A percentile compares a stretch with the other conserved stretches of the same genome.
phyloP scores from a whole-genome alignment of 2,329 filamentous ascomycete species.

The Chaetomium globosum region DNA sequence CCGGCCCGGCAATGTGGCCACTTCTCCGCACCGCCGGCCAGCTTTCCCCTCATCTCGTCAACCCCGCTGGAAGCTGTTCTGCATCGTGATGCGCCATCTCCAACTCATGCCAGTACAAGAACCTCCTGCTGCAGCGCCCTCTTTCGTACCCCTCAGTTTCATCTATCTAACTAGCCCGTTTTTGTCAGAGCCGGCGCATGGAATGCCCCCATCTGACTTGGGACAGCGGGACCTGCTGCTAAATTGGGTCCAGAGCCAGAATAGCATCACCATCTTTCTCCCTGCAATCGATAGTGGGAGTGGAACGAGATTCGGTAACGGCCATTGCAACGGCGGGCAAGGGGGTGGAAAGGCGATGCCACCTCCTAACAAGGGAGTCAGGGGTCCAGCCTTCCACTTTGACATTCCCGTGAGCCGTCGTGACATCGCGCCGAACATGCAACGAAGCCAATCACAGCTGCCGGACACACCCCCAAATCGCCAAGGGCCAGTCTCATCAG shows the following conservation, averaged over 20 bases:
- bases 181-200: not conserved
- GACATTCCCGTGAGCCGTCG: slow-evolving; percentile 31
- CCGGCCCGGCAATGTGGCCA: slow-evolving; percentile 9
- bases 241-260: slow-evolving; percentile 6
- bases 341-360: slow-evolving; percentile 6
- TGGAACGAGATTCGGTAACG: slow-evolving; percentile 19
- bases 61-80: slow-evolving; percentile 11
- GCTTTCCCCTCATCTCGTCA: slow-evolving; percentile 23
- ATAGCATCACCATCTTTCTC: slow-evolving; percentile 3
- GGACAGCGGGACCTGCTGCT: slow-evolving; percentile 1
- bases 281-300: slow-evolving; percentile 15
- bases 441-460: slow-evolving; percentile 28
- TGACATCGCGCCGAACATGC: slow-evolving; percentile 29
- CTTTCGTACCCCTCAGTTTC: not conserved
- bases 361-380: slow-evolving; percentile 5
- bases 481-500: slow-evolving; percentile 5
- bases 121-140: not conserved
- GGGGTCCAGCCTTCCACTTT: slow-evolving; percentile 23
- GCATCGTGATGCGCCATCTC: slow-evolving; percentile 7
- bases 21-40: slow-evolving; percentile 24
- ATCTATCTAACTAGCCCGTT: not conserved
- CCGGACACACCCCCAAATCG: not conserved
- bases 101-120: slow-evolving; percentile 11
- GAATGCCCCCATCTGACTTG: not conserved
- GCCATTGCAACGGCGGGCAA: slow-evolving; percentile 3